Base-by-base conservation (phyloP, 2,329 filamentous ascomycete genomes). In the Fusarium coffeatum region DNA sequence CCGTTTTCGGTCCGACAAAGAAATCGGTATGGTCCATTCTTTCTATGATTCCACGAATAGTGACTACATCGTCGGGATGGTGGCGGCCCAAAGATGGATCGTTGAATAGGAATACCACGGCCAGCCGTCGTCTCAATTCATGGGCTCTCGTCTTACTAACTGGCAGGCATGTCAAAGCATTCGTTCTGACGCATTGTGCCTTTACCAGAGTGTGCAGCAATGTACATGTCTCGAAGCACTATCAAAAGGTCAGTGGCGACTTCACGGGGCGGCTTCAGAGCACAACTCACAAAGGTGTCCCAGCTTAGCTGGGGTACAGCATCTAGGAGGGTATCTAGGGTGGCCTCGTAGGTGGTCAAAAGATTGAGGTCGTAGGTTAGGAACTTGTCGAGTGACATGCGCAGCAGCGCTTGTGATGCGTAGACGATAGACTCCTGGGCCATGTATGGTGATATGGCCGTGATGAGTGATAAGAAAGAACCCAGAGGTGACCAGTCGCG, bases 61-160 rank as follows among this genome's bases (percentile, higher is more conserved):
- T 80, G 40, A 87, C 76, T 8, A 75, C 74, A 23, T 78, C 74
- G 57, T 86, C 80, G 1, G 85, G 79, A 27, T 82, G 77, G 15
- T 79, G 76, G 28, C 78, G 76, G 11, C 81, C 80, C 3, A 85
- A 79, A 1, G 77, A 67, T 1, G 81, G 72, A 67, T 89, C 83
- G 30, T 83, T 76, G 64, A 92, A 87, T 67, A 93, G 83, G 68
- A 88, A 90, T 2, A 86, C 85, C 8, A 90, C 81, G 5, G 92
- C 91, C 10, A 96, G 83, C 34, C 90, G 83, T 13, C 90, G 85
- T 32, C 90, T 86, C 28, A 95, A 81, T 37, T 90, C 86, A 65
- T 90, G 86, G 2, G 87, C 79, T 18, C 78, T 78, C 0, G 81
- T 72, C 6, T 81, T 84, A 8, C 80, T 82, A 12, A 86, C 80